Conservation (phyloP, 2,329 filamentous ascomycete species). For the Sporothrix schenckii region DNA sequence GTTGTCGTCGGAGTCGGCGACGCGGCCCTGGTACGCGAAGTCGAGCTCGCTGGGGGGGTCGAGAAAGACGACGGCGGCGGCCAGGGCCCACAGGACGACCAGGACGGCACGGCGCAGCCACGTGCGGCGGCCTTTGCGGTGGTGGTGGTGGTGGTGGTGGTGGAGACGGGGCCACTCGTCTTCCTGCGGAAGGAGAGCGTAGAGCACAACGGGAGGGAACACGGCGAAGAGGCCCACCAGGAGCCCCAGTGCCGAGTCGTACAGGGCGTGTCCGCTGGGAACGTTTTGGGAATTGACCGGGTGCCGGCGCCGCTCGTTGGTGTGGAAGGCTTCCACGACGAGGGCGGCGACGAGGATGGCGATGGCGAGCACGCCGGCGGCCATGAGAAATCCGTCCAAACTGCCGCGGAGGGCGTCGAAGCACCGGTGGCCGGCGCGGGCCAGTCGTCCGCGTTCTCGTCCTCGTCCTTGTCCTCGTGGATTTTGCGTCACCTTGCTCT, state of each 20-base stretch:
- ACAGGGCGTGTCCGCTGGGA: constrained; percentile 33
- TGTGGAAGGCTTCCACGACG: constrained; percentile 14
- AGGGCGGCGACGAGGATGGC: constrained; percentile 36
- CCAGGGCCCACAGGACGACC: constrained; percentile 33
- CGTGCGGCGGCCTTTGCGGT: constrained; percentile 22
- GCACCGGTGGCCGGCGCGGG: constrained; percentile 33
- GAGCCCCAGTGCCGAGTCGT: constrained; percentile 36
- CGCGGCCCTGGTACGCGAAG: constrained; percentile 27
- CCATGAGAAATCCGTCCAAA: constrained; percentile 38
- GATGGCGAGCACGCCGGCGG: constrained; percentile 33
- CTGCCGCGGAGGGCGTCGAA: constrained; percentile 39
- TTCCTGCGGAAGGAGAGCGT: constrained; percentile 32
- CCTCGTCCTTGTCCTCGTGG: not conserved
- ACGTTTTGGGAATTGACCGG: constrained; percentile 22
- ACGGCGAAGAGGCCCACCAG: constrained; percentile 31
- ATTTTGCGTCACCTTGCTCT: no score
- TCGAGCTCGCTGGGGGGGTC: constrained; percentile 35
- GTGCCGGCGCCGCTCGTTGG: not conserved
- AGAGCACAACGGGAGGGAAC: constrained; percentile 33
- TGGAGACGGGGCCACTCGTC: constrained; percentile 12
- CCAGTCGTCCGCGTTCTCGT: not conserved
- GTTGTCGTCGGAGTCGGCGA: constrained; percentile 10
- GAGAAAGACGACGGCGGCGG: constrained; percentile 30
- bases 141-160: constrained; percentile 8
- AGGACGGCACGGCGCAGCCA: constrained; percentile 34